phyloP scores from a whole-genome alignment of 768 basidiomycete species.

The Rhizopogon roseolus region DNA sequence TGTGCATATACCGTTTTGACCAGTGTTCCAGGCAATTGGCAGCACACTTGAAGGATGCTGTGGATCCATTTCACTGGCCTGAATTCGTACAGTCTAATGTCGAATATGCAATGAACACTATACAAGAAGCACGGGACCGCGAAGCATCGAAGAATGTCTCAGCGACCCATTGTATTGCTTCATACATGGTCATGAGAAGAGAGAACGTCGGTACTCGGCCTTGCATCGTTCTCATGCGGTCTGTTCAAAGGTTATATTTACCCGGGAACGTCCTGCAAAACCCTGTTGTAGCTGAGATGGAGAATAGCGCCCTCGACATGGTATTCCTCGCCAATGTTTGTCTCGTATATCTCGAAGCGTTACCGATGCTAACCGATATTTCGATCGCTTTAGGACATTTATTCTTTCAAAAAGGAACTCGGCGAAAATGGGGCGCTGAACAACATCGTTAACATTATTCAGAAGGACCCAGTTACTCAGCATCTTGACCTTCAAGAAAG shows the following conservation, averaged over 20 bases:
- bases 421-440: constrained; percentile 24
- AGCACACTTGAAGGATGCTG: constrained; percentile 15
- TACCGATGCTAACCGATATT: neutral
- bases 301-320: constrained; percentile 20
- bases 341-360: neutral
- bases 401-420: constrained; percentile 26
- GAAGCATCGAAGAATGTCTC: constrained; percentile 13
- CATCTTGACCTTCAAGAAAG: constrained; percentile 21
- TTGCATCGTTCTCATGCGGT: constrained; percentile 24
- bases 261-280: constrained; percentile 17
- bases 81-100: constrained; percentile 19
- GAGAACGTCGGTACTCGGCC: constrained; percentile 24
- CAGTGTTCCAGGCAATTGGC: constrained; percentile 15
- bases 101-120: constrained; percentile 13
- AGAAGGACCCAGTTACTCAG: constrained; percentile 16
- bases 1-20: neutral
- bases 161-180: constrained; percentile 13
- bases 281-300: constrained; percentile 22
- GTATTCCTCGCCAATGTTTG: constrained; percentile 22
- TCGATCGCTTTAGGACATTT: constrained; percentile 15
- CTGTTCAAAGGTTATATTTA: constrained; percentile 20
- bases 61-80: constrained; percentile 24
- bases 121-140: constrained; percentile 23
- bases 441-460: constrained; percentile 22
- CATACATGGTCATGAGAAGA: constrained; percentile 24